Evolutionary conservation across 331 rosid genomes (phyloP), one percentile per base, ranked within the genome.

Genomic region (Saraca asoca): DNA sequence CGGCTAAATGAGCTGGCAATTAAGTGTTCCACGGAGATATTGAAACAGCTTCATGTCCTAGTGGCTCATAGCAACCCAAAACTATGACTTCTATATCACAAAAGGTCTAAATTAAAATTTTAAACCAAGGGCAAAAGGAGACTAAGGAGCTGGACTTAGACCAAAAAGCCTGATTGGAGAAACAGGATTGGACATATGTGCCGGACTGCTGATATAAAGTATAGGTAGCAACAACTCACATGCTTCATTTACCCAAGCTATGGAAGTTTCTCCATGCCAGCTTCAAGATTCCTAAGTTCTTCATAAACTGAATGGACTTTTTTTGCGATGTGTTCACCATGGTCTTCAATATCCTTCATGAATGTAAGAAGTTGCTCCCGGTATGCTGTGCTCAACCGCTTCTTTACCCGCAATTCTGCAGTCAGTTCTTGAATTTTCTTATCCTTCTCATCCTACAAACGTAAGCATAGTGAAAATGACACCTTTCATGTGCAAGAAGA

Each of bases 341-440:
- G 88, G 60, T 81, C 86, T 74, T 86, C 91, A 19, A 86, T 81
- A n/a, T 78, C 85, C 61, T 76, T 81, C 72, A 83, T 70, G 43
- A 86, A 81, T 42, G 78, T 67, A 7, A 70, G 66, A 55, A 83
- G 75, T 72, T 86, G 91, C 60, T 83, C 87, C 63, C 76, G 81
- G 69, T 86, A 86, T 64, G 86, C 64, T 24, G 83, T 46, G 57
- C 85, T 83, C 64, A 86, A 66, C 19, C 88, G 78, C 74, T 86
- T 86, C 82, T 83, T 86, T 66, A 73, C 76, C 66, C 91, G 85
- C 77, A 86, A 70, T 81, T 86, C 88, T 12, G 81, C 77, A 1
- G 87, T 76, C 62, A 86, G 61, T 73, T 86, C 91, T 75, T 78
- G 88, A 73, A 86, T 86, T 77, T 35, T 84, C 76, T 71, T 86